Evolutionary conservation across 2,329 filamentous ascomycete genomes (phyloP), one percentile per base, ranked within the genome.

Genomic region (Eutypella sp.): DNA sequence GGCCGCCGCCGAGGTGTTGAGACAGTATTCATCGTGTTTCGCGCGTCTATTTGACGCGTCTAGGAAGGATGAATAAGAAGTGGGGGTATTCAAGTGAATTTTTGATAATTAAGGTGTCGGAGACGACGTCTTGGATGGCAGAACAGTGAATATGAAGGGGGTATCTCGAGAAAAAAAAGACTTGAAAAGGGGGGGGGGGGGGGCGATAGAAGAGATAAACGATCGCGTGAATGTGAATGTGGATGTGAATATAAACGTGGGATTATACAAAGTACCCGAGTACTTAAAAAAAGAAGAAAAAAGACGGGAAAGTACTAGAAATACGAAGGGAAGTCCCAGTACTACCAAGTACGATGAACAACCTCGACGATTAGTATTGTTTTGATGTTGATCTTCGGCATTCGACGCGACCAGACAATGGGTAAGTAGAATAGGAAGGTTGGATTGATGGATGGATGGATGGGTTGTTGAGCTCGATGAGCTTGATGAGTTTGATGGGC

Each of bases 1-100:
- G 45, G 61, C 42, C 48, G 62, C 61, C 42, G 54, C 54, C 46
- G 61, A 55, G 40, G 61, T 58, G 45, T 45, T 50, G 33, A 45
- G 39, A 47, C 53, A 41, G 55, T 56, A 53, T 47, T 57, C 59
- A 62, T 62, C 40, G 33, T 56, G 56, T 23, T 25, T 39, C 36
- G n/a, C n/a, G n/a, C n/a, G n/a, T n/a, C n/a, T n/a, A n/a, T n/a
- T n/a, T n/a, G 41, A 49, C 45, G 37, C 46, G 41, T 46, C 40
- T 37, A 23, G 11, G 13, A 11, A 15, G 19, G 20, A 24, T 6
- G 5, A n/a, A n/a, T 8, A 22, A 5, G 9, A 13, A 23, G 36
- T 24, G 10, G 36, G 18, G 15, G 10, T 22, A 20, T 13, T n/a
- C 19, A 15, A 20, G 7, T 10, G 9, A 39, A 19, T 13, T 11